Conservation (phyloP, 2,329 filamentous ascomycete genomes). For the Drechslerella dactyloides region DNA sequence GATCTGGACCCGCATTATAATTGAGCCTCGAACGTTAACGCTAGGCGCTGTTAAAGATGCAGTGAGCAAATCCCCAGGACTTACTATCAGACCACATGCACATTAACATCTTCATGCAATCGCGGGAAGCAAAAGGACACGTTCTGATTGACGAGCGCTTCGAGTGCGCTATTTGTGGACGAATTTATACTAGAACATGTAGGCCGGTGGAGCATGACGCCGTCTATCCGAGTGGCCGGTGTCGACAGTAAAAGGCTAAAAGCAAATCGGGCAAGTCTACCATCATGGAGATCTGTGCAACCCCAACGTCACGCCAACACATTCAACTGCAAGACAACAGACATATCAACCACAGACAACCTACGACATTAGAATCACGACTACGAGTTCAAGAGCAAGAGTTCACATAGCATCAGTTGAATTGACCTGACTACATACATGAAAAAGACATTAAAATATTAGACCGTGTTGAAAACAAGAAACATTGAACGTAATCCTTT, state of each 20-base stretch:
- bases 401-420: constrained; percentile 42
- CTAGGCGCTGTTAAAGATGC: too few species aligned
- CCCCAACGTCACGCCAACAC: constrained; percentile 44
- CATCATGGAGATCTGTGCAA: constrained; percentile 20
- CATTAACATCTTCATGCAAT: too few species aligned
- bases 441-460: constrained; percentile 50
- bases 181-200: too few species aligned
- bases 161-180: too few species aligned
- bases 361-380: neutral
- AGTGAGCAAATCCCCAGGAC: too few species aligned
- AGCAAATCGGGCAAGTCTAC: neutral
- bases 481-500: constrained; percentile 28
- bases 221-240: neutral
- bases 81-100: too few species aligned
- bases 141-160: too few species aligned
- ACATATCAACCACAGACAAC: too few species aligned
- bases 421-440: constrained; percentile 42
- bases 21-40: too few species aligned
- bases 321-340: constrained; percentile 1
- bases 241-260: neutral
- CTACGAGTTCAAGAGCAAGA: constrained; percentile 8
- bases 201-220: neutral
- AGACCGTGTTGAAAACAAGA: constrained; percentile 43
- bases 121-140: too few species aligned
- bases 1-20: too few species aligned